Percentiles rank a stretch among this genome's conserved stretches.
Conservation (phyloP, 805 yeast species). For the Kluyveromyces nonfermentans region DNA sequence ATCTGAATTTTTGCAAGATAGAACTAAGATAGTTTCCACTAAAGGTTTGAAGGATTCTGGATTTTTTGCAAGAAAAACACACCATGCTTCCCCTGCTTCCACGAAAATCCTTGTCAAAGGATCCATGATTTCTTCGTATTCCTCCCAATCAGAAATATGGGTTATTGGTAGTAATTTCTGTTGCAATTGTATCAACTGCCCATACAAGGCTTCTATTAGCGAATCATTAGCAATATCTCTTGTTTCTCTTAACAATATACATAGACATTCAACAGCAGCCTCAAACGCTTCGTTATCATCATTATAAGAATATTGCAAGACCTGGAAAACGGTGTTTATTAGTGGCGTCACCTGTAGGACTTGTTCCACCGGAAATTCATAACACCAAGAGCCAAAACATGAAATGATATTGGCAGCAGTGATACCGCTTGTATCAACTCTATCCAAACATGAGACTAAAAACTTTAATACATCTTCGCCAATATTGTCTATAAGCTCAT, state of each 20-base stretch:
- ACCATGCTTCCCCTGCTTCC: slow-evolving; percentile 96
- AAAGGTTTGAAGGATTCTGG: slow-evolving; percentile 64
- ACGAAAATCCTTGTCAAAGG: slow-evolving; percentile 70
- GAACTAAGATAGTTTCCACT: slow-evolving; percentile 60
- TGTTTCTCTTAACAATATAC: slow-evolving; percentile 73
- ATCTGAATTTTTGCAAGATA: slow-evolving; percentile 69
- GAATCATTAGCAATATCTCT: slow-evolving; percentile 59
- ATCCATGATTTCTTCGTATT: slow-evolving; percentile 51
- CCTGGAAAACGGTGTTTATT: slow-evolving; percentile 57
- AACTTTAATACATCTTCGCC: slow-evolving; percentile 60
- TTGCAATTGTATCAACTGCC: slow-evolving; percentile 56
- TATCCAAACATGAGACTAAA: slow-evolving; percentile 38
- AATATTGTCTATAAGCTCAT: slow-evolving; percentile 53
- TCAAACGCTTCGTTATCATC: slow-evolving; percentile 52
- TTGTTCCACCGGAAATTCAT: slow-evolving; percentile 68
- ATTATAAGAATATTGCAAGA: slow-evolving; percentile 37
- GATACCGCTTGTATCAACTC: slow-evolving; percentile 12
- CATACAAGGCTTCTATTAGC: slow-evolving; percentile 56
- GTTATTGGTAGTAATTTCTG: slow-evolving; percentile 33
- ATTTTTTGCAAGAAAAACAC: slow-evolving; percentile 64
- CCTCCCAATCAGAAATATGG: slow-evolving; percentile 34
- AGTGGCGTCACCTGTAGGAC: slow-evolving; percentile 58
- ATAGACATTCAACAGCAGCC: slow-evolving; percentile 77
- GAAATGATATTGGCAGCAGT: slow-evolving; percentile 41
- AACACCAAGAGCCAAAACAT: slow-evolving; percentile 84